These are phyloP conservation scores for Xerocomus amazonicus DNA, from an alignment of 1,284 basidiomycete species.

Conservation along the genomic window DNA sequence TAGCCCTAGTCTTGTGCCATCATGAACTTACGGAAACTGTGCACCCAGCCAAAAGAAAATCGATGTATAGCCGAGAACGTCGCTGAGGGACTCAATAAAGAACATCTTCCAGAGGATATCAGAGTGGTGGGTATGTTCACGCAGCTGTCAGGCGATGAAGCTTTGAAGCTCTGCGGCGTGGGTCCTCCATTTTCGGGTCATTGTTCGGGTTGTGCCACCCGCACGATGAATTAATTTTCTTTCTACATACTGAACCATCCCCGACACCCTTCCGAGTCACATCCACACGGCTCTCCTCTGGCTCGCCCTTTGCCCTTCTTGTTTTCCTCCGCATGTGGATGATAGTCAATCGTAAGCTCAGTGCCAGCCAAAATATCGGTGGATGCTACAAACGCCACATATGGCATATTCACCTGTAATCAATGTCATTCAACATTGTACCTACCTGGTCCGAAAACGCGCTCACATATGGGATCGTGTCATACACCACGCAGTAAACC, in stretches of 20 bases:
- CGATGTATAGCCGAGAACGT: constrained; percentile 68
- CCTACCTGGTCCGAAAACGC: neutral
- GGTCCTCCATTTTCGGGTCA: neutral
- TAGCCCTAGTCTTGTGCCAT: constrained; percentile 4
- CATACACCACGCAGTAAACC: constrained; percentile 57
- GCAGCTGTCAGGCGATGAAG: too few species aligned
- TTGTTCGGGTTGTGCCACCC: neutral
- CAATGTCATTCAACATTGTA: constrained; percentile 1
- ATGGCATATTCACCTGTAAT: constrained; percentile 52
- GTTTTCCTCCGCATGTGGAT: constrained; percentile 39
- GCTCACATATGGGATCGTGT: constrained; percentile 53
- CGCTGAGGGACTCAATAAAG: constrained; percentile 35
- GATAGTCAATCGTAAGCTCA: constrained; percentile 65
- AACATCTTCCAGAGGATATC: constrained; percentile 13
- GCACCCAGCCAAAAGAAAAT: constrained; percentile 89
- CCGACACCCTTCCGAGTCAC: constrained; percentile 21
- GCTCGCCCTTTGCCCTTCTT: constrained; percentile 24
- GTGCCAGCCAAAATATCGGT: constrained; percentile 44
- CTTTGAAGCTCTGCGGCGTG: neutral
- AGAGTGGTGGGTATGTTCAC: neutral
- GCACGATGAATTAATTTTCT: too few species aligned
- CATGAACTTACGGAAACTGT: constrained; percentile 78
- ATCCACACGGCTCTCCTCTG: constrained; percentile 20
- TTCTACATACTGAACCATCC: constrained; percentile 28
- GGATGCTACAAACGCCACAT: constrained; percentile 54